Conservation (phyloP, 116 monocot species). For the Cymodocea nodosa region DNA sequence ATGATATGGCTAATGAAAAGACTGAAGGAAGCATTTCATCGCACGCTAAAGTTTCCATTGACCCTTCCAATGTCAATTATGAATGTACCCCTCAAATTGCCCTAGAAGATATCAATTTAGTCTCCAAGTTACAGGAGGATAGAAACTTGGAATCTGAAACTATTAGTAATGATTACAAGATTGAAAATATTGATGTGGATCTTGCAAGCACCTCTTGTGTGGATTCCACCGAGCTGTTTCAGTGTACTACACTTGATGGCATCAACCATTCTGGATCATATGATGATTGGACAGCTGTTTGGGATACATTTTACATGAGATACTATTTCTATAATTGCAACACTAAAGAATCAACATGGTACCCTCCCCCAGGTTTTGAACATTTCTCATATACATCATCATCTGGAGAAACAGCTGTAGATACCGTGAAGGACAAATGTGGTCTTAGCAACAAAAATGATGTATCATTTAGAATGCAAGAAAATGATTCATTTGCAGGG, state of each 20-base stretch:
- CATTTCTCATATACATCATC: slow-evolving; percentile 14
- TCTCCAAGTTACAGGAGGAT: slow-evolving; percentile 7
- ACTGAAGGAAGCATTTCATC: background rate
- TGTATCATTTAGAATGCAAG: background rate
- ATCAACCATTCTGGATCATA: background rate
- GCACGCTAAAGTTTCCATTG: background rate
- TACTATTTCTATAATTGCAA: slow-evolving; percentile 67
- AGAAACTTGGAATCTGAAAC: slow-evolving; percentile 13
- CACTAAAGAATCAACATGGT: slow-evolving; percentile 78
- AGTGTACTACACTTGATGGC: background rate
- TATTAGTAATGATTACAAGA: slow-evolving; percentile 5
- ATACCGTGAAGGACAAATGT: background rate
- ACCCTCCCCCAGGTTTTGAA: slow-evolving; percentile 56
- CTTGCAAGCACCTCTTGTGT: slow-evolving; percentile 3
- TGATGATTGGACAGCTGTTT: slow-evolving; percentile 65
- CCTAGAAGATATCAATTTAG: slow-evolving; percentile 6
- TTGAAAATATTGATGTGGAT: slow-evolving; percentile 4
- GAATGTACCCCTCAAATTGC: slow-evolving; percentile 4
- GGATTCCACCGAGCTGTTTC: slow-evolving; percentile 5
- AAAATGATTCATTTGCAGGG: slow-evolving; percentile 7
- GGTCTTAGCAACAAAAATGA: background rate
- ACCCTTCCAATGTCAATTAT: background rate
- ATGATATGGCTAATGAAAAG: background rate
- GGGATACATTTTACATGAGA: slow-evolving; percentile 75
- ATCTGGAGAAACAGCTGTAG: slow-evolving; percentile 8